phyloP scores from a whole-genome alignment of 306 rosid species.

The Pueraria montana region DNA sequence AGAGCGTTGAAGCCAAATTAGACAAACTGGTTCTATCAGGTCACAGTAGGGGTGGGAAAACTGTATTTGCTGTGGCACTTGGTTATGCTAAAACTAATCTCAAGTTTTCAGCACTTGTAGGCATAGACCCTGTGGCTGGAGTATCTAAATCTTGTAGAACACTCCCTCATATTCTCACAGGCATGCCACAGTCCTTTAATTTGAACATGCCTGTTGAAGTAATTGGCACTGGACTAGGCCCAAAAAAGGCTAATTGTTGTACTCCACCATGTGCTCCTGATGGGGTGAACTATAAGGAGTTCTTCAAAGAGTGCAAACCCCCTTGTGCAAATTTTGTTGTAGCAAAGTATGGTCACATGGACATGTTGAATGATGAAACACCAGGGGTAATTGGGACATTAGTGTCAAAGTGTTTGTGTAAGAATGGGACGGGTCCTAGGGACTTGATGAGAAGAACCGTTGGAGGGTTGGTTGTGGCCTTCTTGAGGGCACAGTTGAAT shows the following conservation, averaged over 20 bases:
- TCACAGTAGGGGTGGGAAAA: slow-evolving; percentile 71
- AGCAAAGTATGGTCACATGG: slow-evolving; percentile 73
- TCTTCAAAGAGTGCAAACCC: slow-evolving; percentile 61
- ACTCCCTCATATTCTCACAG: slow-evolving; percentile 56
- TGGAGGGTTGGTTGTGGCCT: slow-evolving; percentile 71
- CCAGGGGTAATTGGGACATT: neutral
- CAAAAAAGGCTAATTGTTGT: slow-evolving; percentile 11
- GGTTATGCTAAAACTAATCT: slow-evolving; percentile 49
- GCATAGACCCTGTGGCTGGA: slow-evolving; percentile 71
- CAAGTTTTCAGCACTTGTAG: slow-evolving; percentile 54
- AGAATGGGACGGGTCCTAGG: slow-evolving; percentile 56
- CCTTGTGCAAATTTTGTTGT: slow-evolving; percentile 71
- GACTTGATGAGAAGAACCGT: slow-evolving; percentile 61
- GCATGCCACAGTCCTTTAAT: slow-evolving; percentile 50
- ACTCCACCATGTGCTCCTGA: slow-evolving; percentile 60
- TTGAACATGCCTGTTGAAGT: slow-evolving; percentile 50
- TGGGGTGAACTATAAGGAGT: slow-evolving; percentile 65
- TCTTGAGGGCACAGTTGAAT: slow-evolving; percentile 57
- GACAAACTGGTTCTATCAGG: slow-evolving; percentile 52
- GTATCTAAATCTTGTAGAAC: neutral
- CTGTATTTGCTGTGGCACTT: slow-evolving; percentile 63
- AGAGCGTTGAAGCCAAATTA: slow-evolving; percentile 50
- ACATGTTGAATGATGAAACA: slow-evolving; percentile 61
- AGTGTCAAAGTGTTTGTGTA: slow-evolving; percentile 51
- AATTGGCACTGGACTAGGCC: slow-evolving; percentile 69